Conservation (phyloP, 2,329 filamentous ascomycete species). For the Pseudogymnoascus sp. region DNA sequence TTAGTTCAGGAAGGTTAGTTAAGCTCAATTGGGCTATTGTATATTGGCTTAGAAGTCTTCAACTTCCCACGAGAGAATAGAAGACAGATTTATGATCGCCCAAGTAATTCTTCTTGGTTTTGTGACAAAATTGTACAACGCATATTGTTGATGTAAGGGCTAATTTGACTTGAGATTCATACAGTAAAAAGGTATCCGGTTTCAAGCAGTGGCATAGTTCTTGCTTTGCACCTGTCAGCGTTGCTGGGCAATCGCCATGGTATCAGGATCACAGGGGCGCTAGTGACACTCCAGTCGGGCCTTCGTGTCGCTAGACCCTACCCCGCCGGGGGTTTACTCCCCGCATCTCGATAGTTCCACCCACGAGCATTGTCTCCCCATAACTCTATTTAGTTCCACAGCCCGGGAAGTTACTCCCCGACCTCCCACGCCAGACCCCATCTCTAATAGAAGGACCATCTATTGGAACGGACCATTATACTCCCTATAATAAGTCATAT, state of each 20-base stretch:
- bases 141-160: neutral
- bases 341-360: neutral
- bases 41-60: neutral
- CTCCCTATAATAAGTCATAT: neutral
- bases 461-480: neutral
- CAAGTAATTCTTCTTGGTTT: neutral
- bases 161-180: neutral
- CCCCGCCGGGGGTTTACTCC: neutral
- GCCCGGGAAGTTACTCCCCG: neutral
- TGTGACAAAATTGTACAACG: no score
- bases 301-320: neutral
- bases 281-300: constrained; percentile 18
- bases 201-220: neutral
- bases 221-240: neutral
- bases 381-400: neutral
- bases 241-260: neutral
- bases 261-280: neutral
- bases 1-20: no score
- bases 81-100: neutral
- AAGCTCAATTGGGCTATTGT: no score
- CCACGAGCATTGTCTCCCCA: neutral
- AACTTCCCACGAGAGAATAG: neutral
- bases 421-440: neutral
- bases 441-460: neutral
- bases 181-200: neutral